Percentiles rank a stretch among this genome's conserved stretches.
phyloP scores from a whole-genome alignment of 345 rosid genomes.

The Limnanthes douglasii region DNA sequence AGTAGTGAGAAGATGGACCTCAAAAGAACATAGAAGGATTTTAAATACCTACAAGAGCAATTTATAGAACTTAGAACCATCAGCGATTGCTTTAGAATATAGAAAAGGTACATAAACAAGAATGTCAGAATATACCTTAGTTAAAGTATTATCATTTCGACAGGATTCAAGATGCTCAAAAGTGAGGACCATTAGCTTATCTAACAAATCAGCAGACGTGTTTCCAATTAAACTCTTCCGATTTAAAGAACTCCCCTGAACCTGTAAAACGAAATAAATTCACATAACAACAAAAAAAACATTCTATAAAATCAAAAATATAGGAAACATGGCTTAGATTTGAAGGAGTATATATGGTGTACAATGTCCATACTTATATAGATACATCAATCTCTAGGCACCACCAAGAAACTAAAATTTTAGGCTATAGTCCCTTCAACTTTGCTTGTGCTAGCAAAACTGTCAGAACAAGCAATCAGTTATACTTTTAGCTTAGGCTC shows the following conservation, averaged over 20 bases:
- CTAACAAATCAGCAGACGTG: constrained; percentile 41
- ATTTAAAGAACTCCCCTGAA: constrained; percentile 26
- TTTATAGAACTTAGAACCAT: background rate
- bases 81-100: background rate
- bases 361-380: too few species aligned
- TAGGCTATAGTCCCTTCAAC: too few species aligned
- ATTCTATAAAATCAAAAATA: background rate
- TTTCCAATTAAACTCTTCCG: constrained; percentile 26
- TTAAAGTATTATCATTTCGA: constrained; percentile 36
- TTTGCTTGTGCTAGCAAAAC: too few species aligned
- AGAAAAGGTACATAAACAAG: constrained; percentile 1
- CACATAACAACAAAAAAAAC: background rate
- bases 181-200: constrained; percentile 51
- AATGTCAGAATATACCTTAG: constrained; percentile 31
- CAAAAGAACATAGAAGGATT: constrained; percentile 54
- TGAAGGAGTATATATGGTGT: too few species aligned
- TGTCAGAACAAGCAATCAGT: too few species aligned
- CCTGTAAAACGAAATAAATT: constrained; percentile 19
- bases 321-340: too few species aligned
- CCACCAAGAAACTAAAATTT: too few species aligned
- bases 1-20: constrained; percentile 34
- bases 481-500: too few species aligned
- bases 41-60: constrained; percentile 45
- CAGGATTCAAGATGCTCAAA: constrained; percentile 80
- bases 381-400: too few species aligned